These are phyloP conservation scores for Chamaenerion angustifolium DNA, from an alignment of 345 rosid genomes.

Conservation along the genomic window DNA sequence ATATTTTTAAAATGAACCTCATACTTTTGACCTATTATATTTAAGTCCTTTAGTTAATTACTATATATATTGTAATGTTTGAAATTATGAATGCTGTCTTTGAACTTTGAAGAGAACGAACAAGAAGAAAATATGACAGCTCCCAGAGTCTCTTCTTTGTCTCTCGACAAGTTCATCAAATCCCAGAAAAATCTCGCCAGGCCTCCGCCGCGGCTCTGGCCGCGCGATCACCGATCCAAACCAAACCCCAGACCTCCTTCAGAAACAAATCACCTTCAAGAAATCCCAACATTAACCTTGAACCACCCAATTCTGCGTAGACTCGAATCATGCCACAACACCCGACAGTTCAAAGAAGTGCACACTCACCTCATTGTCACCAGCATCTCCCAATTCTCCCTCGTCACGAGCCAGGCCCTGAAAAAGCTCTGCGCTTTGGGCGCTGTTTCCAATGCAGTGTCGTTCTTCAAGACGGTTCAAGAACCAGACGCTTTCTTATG, in stretches of 20 bases:
- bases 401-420: constrained; percentile 29
- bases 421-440: constrained; percentile 42
- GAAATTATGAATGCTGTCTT: too few relatives aligned
- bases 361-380: constrained; percentile 28
- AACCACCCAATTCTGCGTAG: constrained; percentile 26
- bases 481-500: constrained; percentile 51
- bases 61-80: too few relatives aligned
- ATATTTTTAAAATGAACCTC: too few relatives aligned
- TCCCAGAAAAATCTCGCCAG: constrained; percentile 29
- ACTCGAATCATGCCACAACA: constrained; percentile 22
- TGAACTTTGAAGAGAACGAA: too few relatives aligned
- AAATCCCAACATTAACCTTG: constrained; percentile 6
- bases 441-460: constrained; percentile 27
- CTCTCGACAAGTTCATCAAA: constrained; percentile 31
- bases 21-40: too few relatives aligned
- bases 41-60: too few relatives aligned
- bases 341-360: constrained; percentile 30
- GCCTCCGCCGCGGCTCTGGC: constrained; percentile 33
- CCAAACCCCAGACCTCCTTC: neutral
- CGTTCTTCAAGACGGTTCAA: constrained; percentile 21
- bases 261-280: neutral
- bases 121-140: constrained; percentile 5
- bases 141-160: constrained; percentile 10
- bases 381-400: constrained; percentile 34
- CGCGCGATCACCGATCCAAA: constrained; percentile 10